Conservation (phyloP, 2,329 filamentous ascomycete genomes). For the Pseudogymnoascus sp. region DNA sequence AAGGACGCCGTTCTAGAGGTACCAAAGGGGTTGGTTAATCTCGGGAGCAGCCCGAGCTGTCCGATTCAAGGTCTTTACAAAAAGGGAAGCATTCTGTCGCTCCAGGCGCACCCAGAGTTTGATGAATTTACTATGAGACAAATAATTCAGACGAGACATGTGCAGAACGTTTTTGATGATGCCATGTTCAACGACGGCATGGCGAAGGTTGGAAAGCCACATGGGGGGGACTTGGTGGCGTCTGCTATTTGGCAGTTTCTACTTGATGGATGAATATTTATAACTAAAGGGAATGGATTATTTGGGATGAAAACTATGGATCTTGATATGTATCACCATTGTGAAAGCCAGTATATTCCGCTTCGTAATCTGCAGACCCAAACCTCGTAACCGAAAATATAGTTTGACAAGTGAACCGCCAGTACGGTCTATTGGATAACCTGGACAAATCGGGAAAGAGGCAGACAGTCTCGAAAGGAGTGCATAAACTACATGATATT, state of each 20-base stretch:
- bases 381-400: neutral
- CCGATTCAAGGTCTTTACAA: conserved; percentile 74
- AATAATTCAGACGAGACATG: conserved; percentile 58
- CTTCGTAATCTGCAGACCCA: neutral
- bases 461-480: neutral
- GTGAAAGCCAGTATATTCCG: neutral
- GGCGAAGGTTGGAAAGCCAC: neutral
- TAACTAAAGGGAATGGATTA: neutral
- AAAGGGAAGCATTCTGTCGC: conserved; percentile 59
- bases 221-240: neutral
- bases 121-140: conserved; percentile 63
- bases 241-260: neutral
- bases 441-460: neutral
- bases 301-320: neutral
- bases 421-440: neutral
- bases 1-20: conserved; percentile 65
- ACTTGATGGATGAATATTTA: neutral
- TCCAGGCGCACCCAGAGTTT: conserved; percentile 87
- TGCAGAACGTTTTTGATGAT: conserved; percentile 62
- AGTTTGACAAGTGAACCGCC: neutral
- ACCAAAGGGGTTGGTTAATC: conserved; percentile 53
- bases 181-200: conserved; percentile 59
- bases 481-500: neutral
- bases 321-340: neutral
- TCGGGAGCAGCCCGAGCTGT: conserved; percentile 63